Base-by-base conservation (phyloP, 495 filamentous ascomycete genomes). In the Diplogelasinospora grovesii region DNA sequence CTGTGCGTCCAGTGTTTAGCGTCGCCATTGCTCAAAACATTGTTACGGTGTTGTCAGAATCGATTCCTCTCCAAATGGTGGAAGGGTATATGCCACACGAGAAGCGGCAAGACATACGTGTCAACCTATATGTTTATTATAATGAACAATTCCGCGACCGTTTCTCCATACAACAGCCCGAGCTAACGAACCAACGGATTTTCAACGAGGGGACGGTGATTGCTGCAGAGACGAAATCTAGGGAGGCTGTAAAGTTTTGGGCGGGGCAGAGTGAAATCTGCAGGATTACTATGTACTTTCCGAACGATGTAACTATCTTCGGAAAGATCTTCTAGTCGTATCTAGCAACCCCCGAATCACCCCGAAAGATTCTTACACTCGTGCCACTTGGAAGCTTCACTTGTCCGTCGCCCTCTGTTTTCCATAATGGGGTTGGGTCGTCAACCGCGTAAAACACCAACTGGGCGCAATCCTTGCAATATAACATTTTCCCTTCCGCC, bases 401-500 rank as follows among this genome's bases (percentile, higher is more conserved):
- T 21, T 36, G 33, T 14, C 33, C 5, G 14, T 36, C 33, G 33
- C 33, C 33, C 2, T 22, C 14, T 21, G 33, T 14, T 36, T 36
- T 1, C 33, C 33, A 36, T 10, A 21, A 36, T 20, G 5, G 33
- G 9, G 8, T 6, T 21, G 33, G 15, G 33, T 36, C 33, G 33
- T 22, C 33, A 9, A 36, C 10, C 19, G 33, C 33, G 33, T 36
- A 36, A 36, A 36, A 36, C 33, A 36, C 4, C 33, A 36, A 16
- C 33, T 36, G 33, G 18, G 19, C 19, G 14, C 19, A 36, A 20
- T 14, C 9, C 19, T 36, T 21, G 19, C 33, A 36, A 36, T 36
- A 36, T 36, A 36, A 36, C 22, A 21, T 36, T 8, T 6, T 22
- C 33, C 2, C 14, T 9, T 8, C 14, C 16, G 33, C 33, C 14